phyloP scores from a whole-genome alignment of 2,329 filamentous ascomycete species.

The Helotiales sp. region DNA sequence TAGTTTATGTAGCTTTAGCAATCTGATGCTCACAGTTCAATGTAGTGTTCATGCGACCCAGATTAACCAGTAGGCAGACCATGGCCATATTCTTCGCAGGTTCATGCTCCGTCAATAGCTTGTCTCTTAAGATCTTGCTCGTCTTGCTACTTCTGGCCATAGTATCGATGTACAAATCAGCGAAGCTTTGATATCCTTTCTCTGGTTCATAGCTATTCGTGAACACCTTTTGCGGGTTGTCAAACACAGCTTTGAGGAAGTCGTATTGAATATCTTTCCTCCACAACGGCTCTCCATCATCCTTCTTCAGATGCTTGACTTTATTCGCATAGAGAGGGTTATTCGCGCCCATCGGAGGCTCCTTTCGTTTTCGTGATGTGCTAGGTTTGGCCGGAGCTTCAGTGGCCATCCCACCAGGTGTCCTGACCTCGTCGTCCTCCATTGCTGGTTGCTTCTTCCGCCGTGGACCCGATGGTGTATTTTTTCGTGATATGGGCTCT shows the following conservation, averaged over 20 bases:
- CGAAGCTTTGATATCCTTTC: slow-evolving; percentile 72
- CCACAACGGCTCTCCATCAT: slow-evolving; percentile 86
- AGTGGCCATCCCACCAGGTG: slow-evolving; percentile 19
- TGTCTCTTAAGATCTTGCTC: slow-evolving; percentile 96
- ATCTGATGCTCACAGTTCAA: slow-evolving; percentile 75
- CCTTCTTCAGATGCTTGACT: slow-evolving; percentile 83
- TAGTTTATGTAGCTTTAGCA: slow-evolving; percentile 2
- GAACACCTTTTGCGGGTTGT: slow-evolving; percentile 74
- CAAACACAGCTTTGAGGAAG: slow-evolving; percentile 78
- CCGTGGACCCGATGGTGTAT: slow-evolving; percentile 23
- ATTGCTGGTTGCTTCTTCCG: slow-evolving; percentile 26
- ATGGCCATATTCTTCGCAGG: slow-evolving; percentile 98
- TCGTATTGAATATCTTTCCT: slow-evolving; percentile 86
- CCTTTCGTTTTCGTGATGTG: slow-evolving; percentile 26
- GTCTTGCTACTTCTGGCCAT: slow-evolving; percentile 99
- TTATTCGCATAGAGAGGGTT: slow-evolving; percentile 49
- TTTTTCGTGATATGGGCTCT: slow-evolving; percentile 25
- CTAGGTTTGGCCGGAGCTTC: slow-evolving; percentile 18
- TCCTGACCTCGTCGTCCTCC: slow-evolving; percentile 35
- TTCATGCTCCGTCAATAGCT: slow-evolving; percentile 86
- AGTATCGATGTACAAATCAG: slow-evolving; percentile 95
- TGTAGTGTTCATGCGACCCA: slow-evolving; percentile 98
- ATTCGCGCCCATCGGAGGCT: slow-evolving; percentile 22
- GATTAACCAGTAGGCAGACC: slow-evolving; percentile 96
- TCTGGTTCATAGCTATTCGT: slow-evolving; percentile 82